A percentile compares a stretch with the other conserved stretches of the same genome.
Conservation (phyloP, 495 filamentous ascomycete species). For the Penicillium herquei region DNA sequence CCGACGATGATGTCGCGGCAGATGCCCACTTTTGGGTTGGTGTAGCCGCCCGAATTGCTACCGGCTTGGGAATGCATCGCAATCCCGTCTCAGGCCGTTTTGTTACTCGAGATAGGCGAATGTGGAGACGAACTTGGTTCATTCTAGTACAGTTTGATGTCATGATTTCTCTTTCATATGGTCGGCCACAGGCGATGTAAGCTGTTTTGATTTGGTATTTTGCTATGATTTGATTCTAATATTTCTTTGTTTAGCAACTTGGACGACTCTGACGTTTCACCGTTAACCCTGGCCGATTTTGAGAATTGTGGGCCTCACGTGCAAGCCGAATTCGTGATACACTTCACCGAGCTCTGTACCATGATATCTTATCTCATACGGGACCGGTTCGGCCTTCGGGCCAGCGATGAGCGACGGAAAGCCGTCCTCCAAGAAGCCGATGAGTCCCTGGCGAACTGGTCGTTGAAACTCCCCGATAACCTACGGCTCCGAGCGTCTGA, state of each 20-base stretch:
- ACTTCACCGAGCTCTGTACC: conserved; percentile 46
- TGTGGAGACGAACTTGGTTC: conserved; percentile 50
- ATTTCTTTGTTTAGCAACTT: conserved; percentile 34
- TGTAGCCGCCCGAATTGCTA: conserved; percentile 47
- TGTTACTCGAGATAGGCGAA: conserved; percentile 40
- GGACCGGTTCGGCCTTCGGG: conserved; percentile 40
- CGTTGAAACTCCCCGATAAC: conserved; percentile 42
- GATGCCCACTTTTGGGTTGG: conserved; percentile 53
- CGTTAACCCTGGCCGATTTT: conserved; percentile 45
- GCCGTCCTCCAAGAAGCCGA: conserved; percentile 47
- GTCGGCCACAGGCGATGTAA: conserved; percentile 50
- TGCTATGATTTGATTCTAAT: background rate
- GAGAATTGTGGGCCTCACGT: conserved; percentile 44
- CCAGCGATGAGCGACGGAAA: conserved; percentile 40
- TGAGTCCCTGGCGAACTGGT: conserved; percentile 46
- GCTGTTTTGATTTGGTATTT: conserved; percentile 9
- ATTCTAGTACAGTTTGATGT: conserved; percentile 51
- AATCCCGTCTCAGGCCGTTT: conserved; percentile 46
- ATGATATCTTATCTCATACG: conserved; percentile 48
- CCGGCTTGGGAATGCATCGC: conserved; percentile 50
- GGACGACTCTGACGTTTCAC: conserved; percentile 48
- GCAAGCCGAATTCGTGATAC: conserved; percentile 43
- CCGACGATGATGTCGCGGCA: conserved; percentile 48
- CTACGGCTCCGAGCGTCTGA: conserved; percentile 43
- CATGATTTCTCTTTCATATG: conserved; percentile 48